Percentiles rank a stretch among this genome's conserved stretches.
phyloP scores from a whole-genome alignment of 2,329 filamentous ascomycete genomes.

The Allantophomopsis lycopodina region DNA sequence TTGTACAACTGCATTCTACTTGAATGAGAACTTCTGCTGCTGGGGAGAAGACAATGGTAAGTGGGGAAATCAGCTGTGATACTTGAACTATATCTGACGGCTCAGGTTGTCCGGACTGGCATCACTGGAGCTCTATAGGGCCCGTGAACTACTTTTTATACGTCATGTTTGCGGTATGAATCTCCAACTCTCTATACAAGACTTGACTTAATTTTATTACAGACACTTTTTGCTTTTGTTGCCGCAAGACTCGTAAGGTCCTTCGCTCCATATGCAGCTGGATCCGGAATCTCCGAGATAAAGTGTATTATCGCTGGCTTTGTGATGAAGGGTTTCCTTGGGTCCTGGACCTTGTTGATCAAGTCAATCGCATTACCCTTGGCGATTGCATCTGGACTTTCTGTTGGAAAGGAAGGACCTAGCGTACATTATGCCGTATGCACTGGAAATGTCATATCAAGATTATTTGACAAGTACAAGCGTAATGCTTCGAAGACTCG shows the following conservation, averaged over 20 bases:
- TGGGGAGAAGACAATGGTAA: constrained; percentile 83
- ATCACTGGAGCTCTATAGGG: constrained; percentile 68
- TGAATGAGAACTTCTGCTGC: constrained; percentile 96
- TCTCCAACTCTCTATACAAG: neutral
- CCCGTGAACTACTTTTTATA: constrained; percentile 80
- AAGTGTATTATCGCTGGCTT: constrained; percentile 99
- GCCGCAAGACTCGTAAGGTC: constrained; percentile 76
- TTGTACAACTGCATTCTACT: constrained; percentile 88
- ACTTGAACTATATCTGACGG: constrained; percentile 9
- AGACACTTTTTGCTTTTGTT: constrained; percentile 68
- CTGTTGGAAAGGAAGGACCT: constrained; percentile 92
- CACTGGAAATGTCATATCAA: constrained; percentile 89
- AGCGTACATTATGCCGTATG: constrained; percentile 99
- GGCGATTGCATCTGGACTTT: constrained; percentile 85
- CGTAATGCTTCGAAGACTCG: constrained; percentile 86
- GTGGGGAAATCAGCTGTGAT: constrained; percentile 4
- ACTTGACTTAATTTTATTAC: constrained; percentile 7
- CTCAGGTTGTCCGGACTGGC: constrained; percentile 77
- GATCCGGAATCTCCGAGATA: constrained; percentile 95
- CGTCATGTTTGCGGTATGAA: constrained; percentile 63
- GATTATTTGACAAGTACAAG: constrained; percentile 84
- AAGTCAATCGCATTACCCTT: constrained; percentile 86
- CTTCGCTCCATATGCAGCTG: constrained; percentile 91
- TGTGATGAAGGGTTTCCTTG: constrained; percentile 96
- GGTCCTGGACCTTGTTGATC: constrained; percentile 81